These are phyloP conservation scores for Adansonia digitata DNA, from an alignment of 345 rosid genomes.

Conservation along the genomic window DNA sequence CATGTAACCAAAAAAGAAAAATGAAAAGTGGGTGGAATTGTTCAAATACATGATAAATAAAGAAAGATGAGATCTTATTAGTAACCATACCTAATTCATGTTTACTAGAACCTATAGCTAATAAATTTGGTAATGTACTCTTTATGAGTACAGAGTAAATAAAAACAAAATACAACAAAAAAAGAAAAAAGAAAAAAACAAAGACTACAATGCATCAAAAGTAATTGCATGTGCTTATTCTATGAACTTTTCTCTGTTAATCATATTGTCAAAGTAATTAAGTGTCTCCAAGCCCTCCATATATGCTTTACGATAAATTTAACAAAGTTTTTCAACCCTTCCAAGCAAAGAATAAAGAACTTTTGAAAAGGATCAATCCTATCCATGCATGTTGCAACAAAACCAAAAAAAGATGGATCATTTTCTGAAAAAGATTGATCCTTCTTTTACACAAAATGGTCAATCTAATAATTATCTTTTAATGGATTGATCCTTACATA, in stretches of 20 bases:
- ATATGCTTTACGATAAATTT: constrained; percentile 79
- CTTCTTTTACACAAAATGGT: too few relatives aligned
- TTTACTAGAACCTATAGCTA: not conserved
- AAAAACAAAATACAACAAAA: not conserved
- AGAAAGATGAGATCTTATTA: not conserved
- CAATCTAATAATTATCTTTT: too few relatives aligned
- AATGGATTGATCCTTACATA: too few relatives aligned
- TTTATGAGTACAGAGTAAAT: not conserved
- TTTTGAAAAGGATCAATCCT: too few relatives aligned
- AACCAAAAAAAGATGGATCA: too few relatives aligned
- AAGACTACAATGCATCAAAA: constrained; percentile 81
- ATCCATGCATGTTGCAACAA: too few relatives aligned
- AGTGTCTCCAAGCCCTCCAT: constrained; percentile 97
- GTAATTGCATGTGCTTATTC: constrained; percentile 98
- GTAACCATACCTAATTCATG: not conserved
- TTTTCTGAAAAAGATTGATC: too few relatives aligned
- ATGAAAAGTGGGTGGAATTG: too few relatives aligned
- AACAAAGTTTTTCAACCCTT: constrained; percentile 19
- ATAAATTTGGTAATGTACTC: not conserved
- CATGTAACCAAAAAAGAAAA: too few relatives aligned
- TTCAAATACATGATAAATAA: too few relatives aligned
- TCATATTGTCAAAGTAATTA: constrained; percentile 77
- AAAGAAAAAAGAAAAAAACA: not conserved
- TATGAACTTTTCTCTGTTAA: constrained; percentile 60
- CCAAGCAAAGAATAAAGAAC: not conserved